Conservation (phyloP, 2,329 filamentous ascomycete species). For the Cadophora gregata region DNA sequence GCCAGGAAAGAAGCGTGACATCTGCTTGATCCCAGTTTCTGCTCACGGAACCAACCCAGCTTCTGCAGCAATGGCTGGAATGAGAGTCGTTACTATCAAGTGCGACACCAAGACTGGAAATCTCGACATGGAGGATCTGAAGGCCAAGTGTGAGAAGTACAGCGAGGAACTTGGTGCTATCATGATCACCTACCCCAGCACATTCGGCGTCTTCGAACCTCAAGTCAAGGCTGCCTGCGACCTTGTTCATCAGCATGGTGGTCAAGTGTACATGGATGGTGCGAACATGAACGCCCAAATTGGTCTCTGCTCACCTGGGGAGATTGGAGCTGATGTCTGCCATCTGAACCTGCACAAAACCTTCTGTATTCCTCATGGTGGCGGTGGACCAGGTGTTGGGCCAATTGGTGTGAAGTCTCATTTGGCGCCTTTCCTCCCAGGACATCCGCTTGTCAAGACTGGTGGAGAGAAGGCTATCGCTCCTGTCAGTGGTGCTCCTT, state of each 20-base stretch:
- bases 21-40: conserved; percentile 93
- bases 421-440: conserved; percentile 76
- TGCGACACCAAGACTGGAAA: conserved; percentile 89
- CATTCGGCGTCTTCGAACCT: conserved; percentile 94
- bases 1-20: conserved; percentile 75
- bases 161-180: conserved; percentile 85
- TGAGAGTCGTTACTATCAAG: conserved; percentile 92
- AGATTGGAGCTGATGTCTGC: conserved; percentile 95
- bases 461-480: conserved; percentile 64
- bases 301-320: conserved; percentile 89
- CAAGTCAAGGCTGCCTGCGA: conserved; percentile 84
- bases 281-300: conserved; percentile 99
- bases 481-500: conserved; percentile 81
- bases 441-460: conserved; percentile 64
- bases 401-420: conserved; percentile 91
- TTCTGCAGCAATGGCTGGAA: conserved; percentile 92
- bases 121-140: conserved; percentile 83
- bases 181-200: conserved; percentile 97
- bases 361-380: conserved; percentile 97
- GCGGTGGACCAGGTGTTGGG: conserved; percentile 90
- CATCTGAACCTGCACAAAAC: conserved; percentile 98
- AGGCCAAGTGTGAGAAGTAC: conserved; percentile 88
- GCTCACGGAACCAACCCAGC: conserved; percentile 97
- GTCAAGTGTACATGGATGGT: conserved; percentile 98
- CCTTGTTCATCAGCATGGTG: conserved; percentile 84